Evolutionary conservation across 352 stramenopile species (phyloP).

Genomic region (Phytopythium cucurbitacearum): DNA sequence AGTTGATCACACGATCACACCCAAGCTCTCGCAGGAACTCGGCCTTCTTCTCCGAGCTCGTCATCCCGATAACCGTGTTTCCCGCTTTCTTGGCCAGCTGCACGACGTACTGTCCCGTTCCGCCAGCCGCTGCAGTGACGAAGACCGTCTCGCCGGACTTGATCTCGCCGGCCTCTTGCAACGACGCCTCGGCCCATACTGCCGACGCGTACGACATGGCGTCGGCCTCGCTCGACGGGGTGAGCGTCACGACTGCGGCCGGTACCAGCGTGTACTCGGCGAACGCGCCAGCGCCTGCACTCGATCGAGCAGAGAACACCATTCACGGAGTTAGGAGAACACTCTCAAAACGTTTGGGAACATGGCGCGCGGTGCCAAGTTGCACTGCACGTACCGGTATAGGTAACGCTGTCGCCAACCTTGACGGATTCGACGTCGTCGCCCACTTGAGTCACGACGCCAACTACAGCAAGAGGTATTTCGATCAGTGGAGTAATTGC

Average conservation of each 20-base stretch:
- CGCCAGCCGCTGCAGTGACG: slow-evolving; percentile 38
- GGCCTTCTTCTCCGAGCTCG: slow-evolving; percentile 70
- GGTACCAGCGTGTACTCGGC: slow-evolving; percentile 40
- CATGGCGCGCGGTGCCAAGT: background rate
- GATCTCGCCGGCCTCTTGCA: slow-evolving; percentile 23
- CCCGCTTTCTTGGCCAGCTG: slow-evolving; percentile 71
- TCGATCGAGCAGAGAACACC: too few relatives aligned
- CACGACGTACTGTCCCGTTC: slow-evolving; percentile 75
- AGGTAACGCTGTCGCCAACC: background rate
- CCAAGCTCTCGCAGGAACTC: slow-evolving; percentile 54
- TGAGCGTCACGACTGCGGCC: slow-evolving; percentile 13
- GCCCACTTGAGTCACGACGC: slow-evolving; percentile 4
- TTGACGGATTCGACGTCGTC: too few relatives aligned
- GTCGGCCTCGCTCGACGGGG: slow-evolving; percentile 12
- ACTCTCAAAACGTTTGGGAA: background rate
- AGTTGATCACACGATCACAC: slow-evolving; percentile 60
- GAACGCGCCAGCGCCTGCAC: slow-evolving; percentile 30
- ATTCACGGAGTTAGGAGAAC: background rate
- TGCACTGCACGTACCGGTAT: slow-evolving; percentile 8
- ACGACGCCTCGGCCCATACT: slow-evolving; percentile 31
- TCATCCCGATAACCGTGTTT: slow-evolving; percentile 49
- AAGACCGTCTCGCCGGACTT: slow-evolving; percentile 30
- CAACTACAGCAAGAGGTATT: too few relatives aligned
- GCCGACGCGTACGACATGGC: slow-evolving; percentile 31
- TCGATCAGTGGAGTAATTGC: too few relatives aligned